Evolutionary conservation across 2,329 filamentous ascomycete species (phyloP), one percentile per base, ranked within the genome.

Genomic region (Neoascochyta sp.): DNA sequence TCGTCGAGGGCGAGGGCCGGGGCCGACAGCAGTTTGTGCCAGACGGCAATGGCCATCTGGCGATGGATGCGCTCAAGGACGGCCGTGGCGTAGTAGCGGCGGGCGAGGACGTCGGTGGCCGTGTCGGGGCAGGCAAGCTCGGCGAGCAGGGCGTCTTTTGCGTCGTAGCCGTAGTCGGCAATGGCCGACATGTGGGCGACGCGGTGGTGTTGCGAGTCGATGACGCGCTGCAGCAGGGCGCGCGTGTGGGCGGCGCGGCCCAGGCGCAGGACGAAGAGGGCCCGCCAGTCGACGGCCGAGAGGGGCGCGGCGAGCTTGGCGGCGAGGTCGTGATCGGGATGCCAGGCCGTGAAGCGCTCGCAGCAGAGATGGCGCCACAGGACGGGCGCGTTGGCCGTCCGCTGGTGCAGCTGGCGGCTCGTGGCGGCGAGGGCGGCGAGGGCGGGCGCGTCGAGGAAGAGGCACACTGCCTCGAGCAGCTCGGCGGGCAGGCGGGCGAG

Each of bases 321-420:
- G 7, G 41, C 29, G 13, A 64, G 52, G 33, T 52, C 31, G 39
- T 63, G 61, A 31, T 45, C 50, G 16, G 71, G 62, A 37, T 83
- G 73, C 92, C 92, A 98, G 62, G 80, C 86, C 32, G 63, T 73
- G 66, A 88, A 95, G 33, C 71, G 68, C 19, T 64, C 64, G 32
- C 67, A 63, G 62, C 92, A 96, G 57, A 90, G 78, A 49, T 76
- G 65, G 41, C 80, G 80, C 90, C 92, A 96, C 30, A 95, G 70
- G 15, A 89, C 67, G 6, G 81, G 78, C 36, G 86, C 82, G 46
- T 80, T 78, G 21, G 79, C 75, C 14, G 81, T 76, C 33, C 93
- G 68, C 26, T 70, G 68, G 47, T 78, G 68, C 47, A 90, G 74
- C 36, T 78, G 77, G 45, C 69, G 76, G 13, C 76, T 86, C 8